phyloP scores from a whole-genome alignment of 2,329 filamentous ascomycete species.

The Colletotrichum melonis region DNA sequence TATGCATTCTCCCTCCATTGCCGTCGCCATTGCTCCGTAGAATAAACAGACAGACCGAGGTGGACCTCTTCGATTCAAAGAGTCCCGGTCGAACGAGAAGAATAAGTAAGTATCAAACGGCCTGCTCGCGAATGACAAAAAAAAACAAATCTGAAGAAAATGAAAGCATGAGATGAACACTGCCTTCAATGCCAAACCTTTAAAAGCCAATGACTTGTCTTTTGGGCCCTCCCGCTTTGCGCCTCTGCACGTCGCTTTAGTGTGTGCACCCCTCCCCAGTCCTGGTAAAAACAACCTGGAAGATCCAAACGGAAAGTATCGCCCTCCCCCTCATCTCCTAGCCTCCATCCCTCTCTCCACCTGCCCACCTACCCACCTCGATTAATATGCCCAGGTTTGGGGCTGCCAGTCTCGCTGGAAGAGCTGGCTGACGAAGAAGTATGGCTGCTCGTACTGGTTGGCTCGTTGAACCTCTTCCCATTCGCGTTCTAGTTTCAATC shows the following conservation, averaged over 20 bases:
- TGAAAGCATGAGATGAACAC: conserved; percentile 13
- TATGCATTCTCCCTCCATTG: not conserved
- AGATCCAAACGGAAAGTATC: conserved; percentile 3
- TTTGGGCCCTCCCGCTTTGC: conserved; percentile 32
- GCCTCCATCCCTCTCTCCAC: conserved; percentile 9
- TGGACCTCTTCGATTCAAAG: not conserved
- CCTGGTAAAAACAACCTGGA: not conserved
- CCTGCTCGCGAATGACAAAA: not conserved
- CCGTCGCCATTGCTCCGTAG: not conserved
- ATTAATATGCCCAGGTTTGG: conserved; percentile 43
- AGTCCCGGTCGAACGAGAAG: conserved; percentile 3
- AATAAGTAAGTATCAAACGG: not conserved
- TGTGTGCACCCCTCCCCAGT: conserved; percentile 20
- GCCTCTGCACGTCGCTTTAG: conserved; percentile 22
- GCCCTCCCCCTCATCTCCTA: not conserved
- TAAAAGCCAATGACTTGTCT: conserved; percentile 27
- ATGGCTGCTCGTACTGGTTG: conserved; percentile 64
- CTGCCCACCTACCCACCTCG: not conserved
- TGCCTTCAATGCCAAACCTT: conserved; percentile 28
- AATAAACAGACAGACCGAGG: conserved; percentile 18
- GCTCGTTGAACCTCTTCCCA: conserved; percentile 60
- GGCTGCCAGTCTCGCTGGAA: conserved; percentile 67
- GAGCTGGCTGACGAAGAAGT: conserved; percentile 70
- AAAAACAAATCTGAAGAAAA: not conserved
- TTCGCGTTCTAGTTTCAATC: conserved; percentile 44